Evolutionary conservation across 768 basidiomycete species (phyloP), one percentile per base, ranked within the genome.

Genomic region (Cystobasidium ongulense): DNA sequence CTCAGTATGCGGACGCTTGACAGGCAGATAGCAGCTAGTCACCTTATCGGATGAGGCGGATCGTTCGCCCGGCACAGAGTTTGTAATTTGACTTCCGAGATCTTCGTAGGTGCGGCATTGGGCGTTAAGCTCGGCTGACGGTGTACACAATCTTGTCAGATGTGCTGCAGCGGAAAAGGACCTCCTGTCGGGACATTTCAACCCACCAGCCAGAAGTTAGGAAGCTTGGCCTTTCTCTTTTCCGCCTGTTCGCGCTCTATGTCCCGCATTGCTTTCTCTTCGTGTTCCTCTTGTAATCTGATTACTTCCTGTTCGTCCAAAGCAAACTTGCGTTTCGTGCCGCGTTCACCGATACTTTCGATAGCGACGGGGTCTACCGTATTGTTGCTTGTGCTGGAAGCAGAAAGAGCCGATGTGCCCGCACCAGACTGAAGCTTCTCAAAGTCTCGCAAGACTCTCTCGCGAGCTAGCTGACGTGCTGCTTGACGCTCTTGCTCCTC

Each of bases 361-460:
- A 63, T 50, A 25, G 15, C 53, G 71, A 70, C 63, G 33, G 38
- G 29, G 7, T 54, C 38, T 5, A 29, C 54, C 27, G 21, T 41
- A 1, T 5, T 39, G 21, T 27, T 25, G 17, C 27, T 70, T 31
- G 33, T 18, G 15, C 43, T 13, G 5, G 39, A 3, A 38, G 35
- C 46, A 15, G 11, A 27, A 39, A 46, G 27, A 64, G 33, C 63
- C 63, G 63, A 39, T 21, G 5, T 64, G 4, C 43, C 38, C 35
- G 63, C 7, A 0, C 88, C 88, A 25, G 91, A 83, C 76, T 94
- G 91, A 0, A 89, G 88, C 78, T 86, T 87, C 82, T 97, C 93
- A 77, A 98, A 97, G 77, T 98, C 95, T 43, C 82, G 83, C 72
- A 98, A 80, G 7, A 99, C 93, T 41, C 95, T 87, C 77, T 92